Evolutionary conservation across 495 filamentous ascomycete species (phyloP).

Genomic region (Neurospora sp.): DNA sequence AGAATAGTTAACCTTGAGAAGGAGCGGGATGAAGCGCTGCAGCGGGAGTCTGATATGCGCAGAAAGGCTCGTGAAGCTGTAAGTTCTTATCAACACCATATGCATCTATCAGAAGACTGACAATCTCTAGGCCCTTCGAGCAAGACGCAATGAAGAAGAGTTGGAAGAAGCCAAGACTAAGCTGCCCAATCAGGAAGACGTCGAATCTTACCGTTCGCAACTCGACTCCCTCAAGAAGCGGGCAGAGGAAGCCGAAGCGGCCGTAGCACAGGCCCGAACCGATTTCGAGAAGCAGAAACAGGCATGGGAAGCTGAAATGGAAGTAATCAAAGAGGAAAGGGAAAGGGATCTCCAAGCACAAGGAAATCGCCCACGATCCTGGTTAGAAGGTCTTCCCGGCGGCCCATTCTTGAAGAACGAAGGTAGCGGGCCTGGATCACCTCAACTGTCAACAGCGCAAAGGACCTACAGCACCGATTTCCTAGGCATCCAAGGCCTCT

Average conservation of each 20-base stretch:
- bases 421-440: slow-evolving; percentile 35
- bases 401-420: slow-evolving; percentile 27
- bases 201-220: slow-evolving; percentile 49
- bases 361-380: slow-evolving; percentile 52
- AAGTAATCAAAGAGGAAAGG: slow-evolving; percentile 48
- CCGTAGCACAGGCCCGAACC: slow-evolving; percentile 40
- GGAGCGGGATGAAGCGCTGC: slow-evolving; percentile 77
- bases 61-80: slow-evolving; percentile 80
- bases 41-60: slow-evolving; percentile 74
- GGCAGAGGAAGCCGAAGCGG: slow-evolving; percentile 54
- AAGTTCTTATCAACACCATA: slow-evolving; percentile 19
- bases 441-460: slow-evolving; percentile 28
- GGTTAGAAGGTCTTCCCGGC: slow-evolving; percentile 49
- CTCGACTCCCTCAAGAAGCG: slow-evolving; percentile 52
- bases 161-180: slow-evolving; percentile 60
- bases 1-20: slow-evolving; percentile 69
- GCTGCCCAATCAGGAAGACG: slow-evolving; percentile 45
- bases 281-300: slow-evolving; percentile 41
- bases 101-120: slow-evolving; percentile 10
- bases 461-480: slow-evolving; percentile 40
- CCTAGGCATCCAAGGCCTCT: slow-evolving; percentile 32
- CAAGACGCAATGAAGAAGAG: slow-evolving; percentile 71
- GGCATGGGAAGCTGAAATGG: slow-evolving; percentile 61
- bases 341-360: neutral
- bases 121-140: slow-evolving; percentile 52